phyloP scores from a whole-genome alignment of 352 stramenopile genomes.

The Phytophthora colocasiae region DNA sequence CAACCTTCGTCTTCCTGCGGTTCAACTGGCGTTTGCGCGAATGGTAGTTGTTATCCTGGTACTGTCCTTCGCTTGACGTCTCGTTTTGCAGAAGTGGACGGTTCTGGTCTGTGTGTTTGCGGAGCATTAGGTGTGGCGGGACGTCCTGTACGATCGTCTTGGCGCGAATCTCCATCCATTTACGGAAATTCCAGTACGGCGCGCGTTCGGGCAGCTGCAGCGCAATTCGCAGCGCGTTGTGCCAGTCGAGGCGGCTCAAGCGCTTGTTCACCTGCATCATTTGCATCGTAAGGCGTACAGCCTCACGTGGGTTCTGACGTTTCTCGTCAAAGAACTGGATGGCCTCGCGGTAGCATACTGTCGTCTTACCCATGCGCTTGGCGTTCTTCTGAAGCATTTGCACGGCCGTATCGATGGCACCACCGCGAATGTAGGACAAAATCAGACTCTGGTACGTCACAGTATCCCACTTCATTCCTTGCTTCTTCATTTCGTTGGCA shows the following conservation, averaged over 20 bases:
- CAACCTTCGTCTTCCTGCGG: conserved; percentile 31
- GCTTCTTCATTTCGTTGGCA: conserved; percentile 66
- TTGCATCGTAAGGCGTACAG: conserved; percentile 80
- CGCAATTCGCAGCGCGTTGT: conserved; percentile 68
- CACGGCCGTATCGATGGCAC: conserved; percentile 65
- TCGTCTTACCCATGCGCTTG: conserved; percentile 78
- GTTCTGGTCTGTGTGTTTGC: conserved; percentile 36
- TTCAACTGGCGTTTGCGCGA: conserved; percentile 43
- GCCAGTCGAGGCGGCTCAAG: conserved; percentile 80
- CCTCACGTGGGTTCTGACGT: conserved; percentile 67
- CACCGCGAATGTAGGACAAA: conserved; percentile 66
- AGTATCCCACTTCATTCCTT: conserved; percentile 69
- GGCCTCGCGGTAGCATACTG: conserved; percentile 74
- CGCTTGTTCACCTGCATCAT: conserved; percentile 88
- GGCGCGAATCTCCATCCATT: conserved; percentile 84
- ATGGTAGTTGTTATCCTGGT: conserved; percentile 43
- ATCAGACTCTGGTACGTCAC: conserved; percentile 74
- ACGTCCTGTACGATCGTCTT: conserved; percentile 61
- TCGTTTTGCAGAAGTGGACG: conserved; percentile 34
- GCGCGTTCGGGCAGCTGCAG: conserved; percentile 70
- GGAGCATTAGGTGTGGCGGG: conserved; percentile 68
- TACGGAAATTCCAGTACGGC: conserved; percentile 89
- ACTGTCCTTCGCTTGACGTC: conserved; percentile 5
- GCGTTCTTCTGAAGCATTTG: conserved; percentile 72
- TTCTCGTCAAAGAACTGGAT: conserved; percentile 74